Evolutionary conservation across 2,329 filamentous ascomycete species (phyloP).

Genomic region (Talaromyces albobiverticillius): DNA sequence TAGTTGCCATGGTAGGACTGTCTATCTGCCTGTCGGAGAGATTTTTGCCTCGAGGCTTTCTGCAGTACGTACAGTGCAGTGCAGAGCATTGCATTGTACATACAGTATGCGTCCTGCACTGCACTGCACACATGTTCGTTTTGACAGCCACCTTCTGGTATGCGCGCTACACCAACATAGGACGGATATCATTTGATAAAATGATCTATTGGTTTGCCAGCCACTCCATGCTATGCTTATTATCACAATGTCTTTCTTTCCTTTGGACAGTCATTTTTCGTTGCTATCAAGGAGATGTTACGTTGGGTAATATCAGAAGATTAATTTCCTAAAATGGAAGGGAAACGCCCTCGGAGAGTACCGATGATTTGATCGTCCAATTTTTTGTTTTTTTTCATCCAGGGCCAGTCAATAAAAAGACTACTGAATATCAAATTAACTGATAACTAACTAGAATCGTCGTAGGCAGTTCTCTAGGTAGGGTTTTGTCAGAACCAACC

Average conservation of each 20-base stretch:
- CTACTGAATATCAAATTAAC: not conserved
- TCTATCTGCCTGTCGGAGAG: not conserved
- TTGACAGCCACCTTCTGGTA: conserved; percentile 14
- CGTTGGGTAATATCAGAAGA: not conserved
- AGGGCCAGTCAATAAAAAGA: not conserved
- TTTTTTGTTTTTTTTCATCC: no score
- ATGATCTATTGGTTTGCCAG: conserved; percentile 1
- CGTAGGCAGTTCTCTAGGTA: no score
- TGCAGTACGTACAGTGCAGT: no score
- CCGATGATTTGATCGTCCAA: no score
- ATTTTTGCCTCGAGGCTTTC: conserved; percentile 2
- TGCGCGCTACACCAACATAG: conserved; percentile 2
- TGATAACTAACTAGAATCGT: no score
- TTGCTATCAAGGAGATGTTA: not conserved
- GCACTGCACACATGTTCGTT: conserved; percentile 11
- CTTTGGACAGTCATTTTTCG: no score
- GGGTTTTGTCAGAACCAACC: no score
- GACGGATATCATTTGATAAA: not conserved
- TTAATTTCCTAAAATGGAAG: not conserved
- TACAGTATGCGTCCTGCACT: conserved; percentile 1
- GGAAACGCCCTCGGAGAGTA: conserved; percentile 3
- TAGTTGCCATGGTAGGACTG: not conserved
- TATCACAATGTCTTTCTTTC: no score
- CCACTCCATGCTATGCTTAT: conserved; percentile 1
- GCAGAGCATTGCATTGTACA: conserved; percentile 3